Evolutionary conservation across 805 yeast species (phyloP).

Genomic region (Saccharomycopsis sp.): DNA sequence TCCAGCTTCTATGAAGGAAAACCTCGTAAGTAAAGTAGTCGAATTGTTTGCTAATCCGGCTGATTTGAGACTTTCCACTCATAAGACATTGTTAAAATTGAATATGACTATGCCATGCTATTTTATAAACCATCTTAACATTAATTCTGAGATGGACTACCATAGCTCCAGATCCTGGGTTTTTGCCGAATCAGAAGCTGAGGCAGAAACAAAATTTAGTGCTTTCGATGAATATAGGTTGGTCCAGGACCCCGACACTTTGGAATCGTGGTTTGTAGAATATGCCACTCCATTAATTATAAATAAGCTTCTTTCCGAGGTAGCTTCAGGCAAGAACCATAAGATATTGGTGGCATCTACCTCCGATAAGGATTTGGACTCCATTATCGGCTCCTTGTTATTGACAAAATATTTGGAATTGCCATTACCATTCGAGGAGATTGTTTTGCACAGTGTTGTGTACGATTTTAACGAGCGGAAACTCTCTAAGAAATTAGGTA

Average conservation of each 20-base stretch:
- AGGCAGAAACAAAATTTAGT: conserved; percentile 83
- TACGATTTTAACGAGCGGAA: conserved; percentile 99
- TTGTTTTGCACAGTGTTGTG: conserved; percentile 95
- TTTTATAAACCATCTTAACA: conserved; percentile 40
- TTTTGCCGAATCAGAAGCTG: conserved; percentile 75
- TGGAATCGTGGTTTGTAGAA: conserved; percentile 90
- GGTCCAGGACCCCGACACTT: conserved; percentile 93
- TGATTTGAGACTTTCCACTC: conserved; percentile 4
- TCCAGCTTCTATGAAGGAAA: neutral
- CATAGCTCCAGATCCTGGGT: conserved; percentile 72
- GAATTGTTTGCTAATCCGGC: neutral
- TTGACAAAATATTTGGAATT: conserved; percentile 46
- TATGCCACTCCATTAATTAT: neutral
- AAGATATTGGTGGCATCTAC: conserved; percentile 92
- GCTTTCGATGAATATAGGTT: conserved; percentile 51
- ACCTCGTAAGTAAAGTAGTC: neutral
- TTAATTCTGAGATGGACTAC: conserved; percentile 57
- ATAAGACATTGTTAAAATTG: conserved; percentile 6
- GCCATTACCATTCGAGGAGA: conserved; percentile 85
- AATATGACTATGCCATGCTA: conserved; percentile 69
- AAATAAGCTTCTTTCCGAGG: neutral
- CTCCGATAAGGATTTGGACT: conserved; percentile 97
- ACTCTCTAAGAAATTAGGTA: conserved; percentile 96
- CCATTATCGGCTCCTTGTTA: conserved; percentile 95
- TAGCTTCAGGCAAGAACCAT: conserved; percentile 58